These are phyloP conservation scores for Lizonia empirigonia DNA, from an alignment of 2,329 filamentous ascomycete species.

Conservation along the genomic window DNA sequence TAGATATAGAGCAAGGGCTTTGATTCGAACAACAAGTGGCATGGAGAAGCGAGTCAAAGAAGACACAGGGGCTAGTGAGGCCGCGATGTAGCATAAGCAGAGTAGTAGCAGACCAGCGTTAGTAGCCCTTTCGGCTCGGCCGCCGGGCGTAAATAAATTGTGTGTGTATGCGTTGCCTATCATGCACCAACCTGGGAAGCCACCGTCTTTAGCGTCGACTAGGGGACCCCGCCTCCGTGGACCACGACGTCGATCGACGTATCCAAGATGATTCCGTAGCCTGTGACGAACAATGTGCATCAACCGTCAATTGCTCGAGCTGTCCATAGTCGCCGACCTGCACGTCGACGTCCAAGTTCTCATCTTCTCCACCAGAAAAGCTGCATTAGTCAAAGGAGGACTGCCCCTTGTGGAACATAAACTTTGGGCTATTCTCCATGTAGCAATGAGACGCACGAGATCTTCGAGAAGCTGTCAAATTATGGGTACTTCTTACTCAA, in stretches of 20 bases:
- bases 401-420: conserved; percentile 7
- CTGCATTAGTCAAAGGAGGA: conserved; percentile 10
- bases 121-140: too few relatives aligned
- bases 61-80: too few relatives aligned
- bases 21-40: too few relatives aligned
- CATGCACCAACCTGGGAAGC: conserved; percentile 2
- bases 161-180: conserved; percentile 13
- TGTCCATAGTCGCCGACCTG: conserved; percentile 7
- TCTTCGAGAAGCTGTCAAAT: conserved; percentile 10
- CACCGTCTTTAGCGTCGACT: conserved; percentile 2
- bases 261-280: conserved; percentile 15
- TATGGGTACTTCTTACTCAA: background rate
- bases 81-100: too few relatives aligned
- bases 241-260: conserved; percentile 21
- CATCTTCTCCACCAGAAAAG: conserved; percentile 7
- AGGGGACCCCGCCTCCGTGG: background rate
- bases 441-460: background rate
- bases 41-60: too few relatives aligned
- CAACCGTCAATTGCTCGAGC: conserved; percentile 2
- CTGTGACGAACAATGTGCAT: conserved; percentile 26
- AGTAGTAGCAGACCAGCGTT: too few relatives aligned
- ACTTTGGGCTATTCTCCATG: conserved; percentile 7
- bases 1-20: too few relatives aligned
- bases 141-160: too few relatives aligned
- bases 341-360: conserved; percentile 2